Conservation (phyloP, 345 rosid genomes). For the Mangifera indica region DNA sequence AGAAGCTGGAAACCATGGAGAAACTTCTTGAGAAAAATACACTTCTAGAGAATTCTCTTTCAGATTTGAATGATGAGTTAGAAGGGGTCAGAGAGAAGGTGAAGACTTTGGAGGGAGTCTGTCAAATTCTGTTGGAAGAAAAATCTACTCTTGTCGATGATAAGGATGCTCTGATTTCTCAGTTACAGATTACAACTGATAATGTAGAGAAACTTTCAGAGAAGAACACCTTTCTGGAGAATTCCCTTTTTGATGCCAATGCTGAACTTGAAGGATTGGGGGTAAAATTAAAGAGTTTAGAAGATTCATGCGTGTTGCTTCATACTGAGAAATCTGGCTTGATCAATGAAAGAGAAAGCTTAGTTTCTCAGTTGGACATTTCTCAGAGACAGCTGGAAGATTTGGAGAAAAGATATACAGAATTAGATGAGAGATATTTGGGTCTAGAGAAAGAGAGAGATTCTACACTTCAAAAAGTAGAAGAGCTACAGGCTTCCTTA, state of each 20-base stretch:
- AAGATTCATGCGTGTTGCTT: conserved; percentile 56
- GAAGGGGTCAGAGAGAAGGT: conserved; percentile 67
- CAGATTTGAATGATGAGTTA: conserved; percentile 83
- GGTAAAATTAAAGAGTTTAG: conserved; percentile 54
- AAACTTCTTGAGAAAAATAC: conserved; percentile 71
- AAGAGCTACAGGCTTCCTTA: conserved; percentile 46
- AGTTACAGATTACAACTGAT: conserved; percentile 50
- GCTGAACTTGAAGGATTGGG: conserved; percentile 68
- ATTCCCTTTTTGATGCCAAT: conserved; percentile 65
- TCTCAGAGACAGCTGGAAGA: conserved; percentile 52
- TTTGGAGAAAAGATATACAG: conserved; percentile 49
- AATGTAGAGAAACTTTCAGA: conserved; percentile 58
- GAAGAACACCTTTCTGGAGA: conserved; percentile 66
- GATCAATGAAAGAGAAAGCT: conserved; percentile 43
- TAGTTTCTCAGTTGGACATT: conserved; percentile 53
- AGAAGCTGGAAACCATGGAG: conserved; percentile 77
- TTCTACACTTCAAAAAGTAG: conserved; percentile 46
- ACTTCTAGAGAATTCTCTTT: conserved; percentile 80
- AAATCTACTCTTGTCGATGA: conserved; percentile 68
- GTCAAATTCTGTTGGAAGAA: conserved; percentile 53
- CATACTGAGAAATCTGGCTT: conserved; percentile 63
- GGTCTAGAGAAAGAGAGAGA: conserved; percentile 62
- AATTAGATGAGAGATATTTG: conserved; percentile 44
- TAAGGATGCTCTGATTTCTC: conserved; percentile 53
- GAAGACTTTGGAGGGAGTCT: conserved; percentile 61